Percentiles rank a stretch among this genome's conserved stretches.
Conservation (phyloP, 805 yeast genomes). For the Wickerhamiella australiensis region DNA sequence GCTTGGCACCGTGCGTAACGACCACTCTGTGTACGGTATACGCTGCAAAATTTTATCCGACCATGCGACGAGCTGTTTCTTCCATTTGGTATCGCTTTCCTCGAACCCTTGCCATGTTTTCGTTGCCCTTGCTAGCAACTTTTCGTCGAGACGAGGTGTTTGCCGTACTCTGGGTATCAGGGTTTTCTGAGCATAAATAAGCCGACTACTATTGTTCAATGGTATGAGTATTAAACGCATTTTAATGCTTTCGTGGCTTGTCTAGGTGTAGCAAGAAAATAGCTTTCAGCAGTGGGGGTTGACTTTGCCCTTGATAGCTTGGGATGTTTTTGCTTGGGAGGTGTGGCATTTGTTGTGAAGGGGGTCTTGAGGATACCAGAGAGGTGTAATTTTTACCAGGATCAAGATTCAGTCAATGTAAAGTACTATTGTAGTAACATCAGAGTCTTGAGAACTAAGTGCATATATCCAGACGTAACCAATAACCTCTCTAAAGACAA, state of each 20-base stretch:
- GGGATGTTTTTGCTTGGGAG: no score
- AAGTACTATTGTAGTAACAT: no score
- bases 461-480: no score
- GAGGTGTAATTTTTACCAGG: no score
- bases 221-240: slow-evolving; percentile 64
- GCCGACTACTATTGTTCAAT: slow-evolving; percentile 47
- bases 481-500: no score
- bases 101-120: slow-evolving; percentile 53
- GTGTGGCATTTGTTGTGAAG: no score
- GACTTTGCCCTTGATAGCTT: no score
- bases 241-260: background rate
- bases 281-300: no score
- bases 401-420: no score
- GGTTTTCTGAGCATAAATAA: slow-evolving; percentile 56
- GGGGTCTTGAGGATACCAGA: no score
- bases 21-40: slow-evolving; percentile 70
- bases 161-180: slow-evolving; percentile 28
- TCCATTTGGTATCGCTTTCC: slow-evolving; percentile 42
- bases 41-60: slow-evolving; percentile 44
- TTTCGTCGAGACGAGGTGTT: slow-evolving; percentile 32
- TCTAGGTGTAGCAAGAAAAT: background rate
- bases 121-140: slow-evolving; percentile 38
- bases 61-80: slow-evolving; percentile 44
- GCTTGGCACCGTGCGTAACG: slow-evolving; percentile 66
- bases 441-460: no score